Base-by-base conservation (phyloP, 2,329 filamentous ascomycete genomes). In the Cercospora sp. region DNA sequence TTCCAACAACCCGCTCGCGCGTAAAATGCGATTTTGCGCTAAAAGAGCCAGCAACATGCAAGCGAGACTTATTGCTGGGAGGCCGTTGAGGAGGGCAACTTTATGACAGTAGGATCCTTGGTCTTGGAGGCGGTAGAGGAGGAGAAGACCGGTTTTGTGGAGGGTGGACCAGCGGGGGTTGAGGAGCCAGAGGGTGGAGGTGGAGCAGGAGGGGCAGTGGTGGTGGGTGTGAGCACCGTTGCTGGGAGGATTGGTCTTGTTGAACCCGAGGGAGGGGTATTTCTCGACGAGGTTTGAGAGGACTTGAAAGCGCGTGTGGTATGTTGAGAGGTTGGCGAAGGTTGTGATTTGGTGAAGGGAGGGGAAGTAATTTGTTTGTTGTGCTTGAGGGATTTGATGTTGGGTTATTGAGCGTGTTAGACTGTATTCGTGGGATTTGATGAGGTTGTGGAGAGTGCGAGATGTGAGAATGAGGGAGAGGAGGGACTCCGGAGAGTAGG, bases 71-170 rank as follows among this genome's bases (percentile, higher is more conserved):
- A 73, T 75, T 2, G 72, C 65, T 3, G 77, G 76, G 0, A 78
- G 69, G 7, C 70, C 65, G 42, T 69, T 68, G 23, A 79, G 67
- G 1, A 78, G 67, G 4, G 71, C 71, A 23, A 74, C 72, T 66
- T 73, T 72, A 51, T 72, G 60, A 59, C 57, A 64, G 51, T 73
- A 69, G 60, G 60, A 65, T 6, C 61, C 65, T 31, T 60, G 64
- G 66, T 79, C 77, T 58, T 72, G 68, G 2, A 79, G 64, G 6
- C 75, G 74, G 65, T 77, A 77, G 18, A 79, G 73, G 3, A 78
- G 66, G 10, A 78, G 68, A 3, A 77, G 66, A 3, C 77, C 77
- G 18, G 72, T 72, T 64, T 75, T 73, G 67, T 78, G 75, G 57
- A 78, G 72, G 4, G 36, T 67, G 7, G 76, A 70, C 73, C 75